phyloP scores from a whole-genome alignment of 495 filamentous ascomycete genomes.

The Evernia prunastri region DNA sequence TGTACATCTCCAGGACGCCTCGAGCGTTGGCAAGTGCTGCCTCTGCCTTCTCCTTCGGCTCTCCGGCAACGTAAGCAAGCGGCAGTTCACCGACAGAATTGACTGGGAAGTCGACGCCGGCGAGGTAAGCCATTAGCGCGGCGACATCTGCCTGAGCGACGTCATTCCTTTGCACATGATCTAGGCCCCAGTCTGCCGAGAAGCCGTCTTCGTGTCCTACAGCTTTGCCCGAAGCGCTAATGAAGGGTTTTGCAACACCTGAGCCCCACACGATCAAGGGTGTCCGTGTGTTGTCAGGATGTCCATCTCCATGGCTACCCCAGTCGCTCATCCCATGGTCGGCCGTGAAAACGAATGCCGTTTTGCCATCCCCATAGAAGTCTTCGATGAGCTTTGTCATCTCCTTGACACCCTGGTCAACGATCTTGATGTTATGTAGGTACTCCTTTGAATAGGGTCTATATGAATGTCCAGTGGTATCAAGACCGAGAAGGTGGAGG shows the following conservation, averaged over 20 bases:
- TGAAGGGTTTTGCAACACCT: slow-evolving; percentile 71
- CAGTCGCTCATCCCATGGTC: slow-evolving; percentile 99
- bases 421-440: slow-evolving; percentile 86
- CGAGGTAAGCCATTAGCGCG: slow-evolving; percentile 93
- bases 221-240: slow-evolving; percentile 45
- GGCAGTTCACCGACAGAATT: slow-evolving; percentile 96
- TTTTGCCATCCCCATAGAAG: slow-evolving; percentile 89
- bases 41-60: slow-evolving; percentile 68
- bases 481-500: slow-evolving; percentile 89
- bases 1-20: slow-evolving; percentile 94
- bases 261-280: slow-evolving; percentile 93
- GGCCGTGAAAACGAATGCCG: slow-evolving; percentile 93
- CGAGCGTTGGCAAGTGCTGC: slow-evolving; percentile 80
- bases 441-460: slow-evolving; percentile 96
- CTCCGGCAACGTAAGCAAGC: slow-evolving; percentile 68
- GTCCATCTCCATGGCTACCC: slow-evolving; percentile 95
- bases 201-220: slow-evolving; percentile 89
- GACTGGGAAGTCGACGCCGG: slow-evolving; percentile 82
- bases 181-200: slow-evolving; percentile 80
- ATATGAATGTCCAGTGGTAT: slow-evolving; percentile 83
- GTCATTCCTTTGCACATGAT: slow-evolving; percentile 76
- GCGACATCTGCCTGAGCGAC: slow-evolving; percentile 94
- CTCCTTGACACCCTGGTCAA: slow-evolving; percentile 81
- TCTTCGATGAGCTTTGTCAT: slow-evolving; percentile 74
- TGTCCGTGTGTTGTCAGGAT: slow-evolving; percentile 95